Conservation (phyloP, 2,329 filamentous ascomycete species). For the Triangularia verruculosa region DNA sequence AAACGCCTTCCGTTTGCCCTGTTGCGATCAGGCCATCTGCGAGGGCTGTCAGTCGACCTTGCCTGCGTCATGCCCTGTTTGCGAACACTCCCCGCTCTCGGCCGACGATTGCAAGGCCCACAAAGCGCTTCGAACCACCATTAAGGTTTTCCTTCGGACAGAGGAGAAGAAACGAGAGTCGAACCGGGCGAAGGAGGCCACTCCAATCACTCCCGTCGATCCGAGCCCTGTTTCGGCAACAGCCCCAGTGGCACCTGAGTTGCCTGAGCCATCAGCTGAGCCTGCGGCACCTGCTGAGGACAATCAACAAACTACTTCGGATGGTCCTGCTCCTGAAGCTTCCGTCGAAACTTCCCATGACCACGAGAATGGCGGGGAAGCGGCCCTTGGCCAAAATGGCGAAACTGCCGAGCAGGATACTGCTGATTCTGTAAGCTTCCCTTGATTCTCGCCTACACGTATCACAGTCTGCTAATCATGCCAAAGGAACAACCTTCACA, state of each 20-base stretch:
- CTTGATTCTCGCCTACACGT: not conserved
- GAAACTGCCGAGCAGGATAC: slow-evolving; percentile 8
- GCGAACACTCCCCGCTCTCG: slow-evolving; percentile 85
- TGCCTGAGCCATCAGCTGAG: slow-evolving; percentile 2
- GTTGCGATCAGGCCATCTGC: slow-evolving; percentile 94
- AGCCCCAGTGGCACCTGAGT: slow-evolving; percentile 26
- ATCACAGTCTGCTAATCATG: slow-evolving; percentile 10
- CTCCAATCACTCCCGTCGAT: slow-evolving; percentile 43
- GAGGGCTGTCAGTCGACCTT: slow-evolving; percentile 77
- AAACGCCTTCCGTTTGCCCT: slow-evolving; percentile 87
- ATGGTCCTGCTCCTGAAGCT: not conserved
- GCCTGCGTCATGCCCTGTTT: slow-evolving; percentile 81
- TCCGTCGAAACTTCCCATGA: not conserved
- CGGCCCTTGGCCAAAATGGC: slow-evolving; percentile 9
- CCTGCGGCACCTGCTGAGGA: slow-evolving; percentile 9
- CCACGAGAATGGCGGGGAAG: slow-evolving; percentile 13
- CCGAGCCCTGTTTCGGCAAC: slow-evolving; percentile 36
- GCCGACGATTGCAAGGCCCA: slow-evolving; percentile 83
- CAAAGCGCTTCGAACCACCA: slow-evolving; percentile 86
- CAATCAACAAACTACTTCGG: not conserved
- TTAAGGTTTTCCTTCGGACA: slow-evolving; percentile 85
- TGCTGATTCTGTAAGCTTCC: slow-evolving; percentile 16
- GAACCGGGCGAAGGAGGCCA: slow-evolving; percentile 49
- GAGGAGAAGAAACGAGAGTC: slow-evolving; percentile 85
- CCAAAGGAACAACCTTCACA: slow-evolving; percentile 15